Percentiles rank a stretch among this genome's conserved stretches.
phyloP scores from a whole-genome alignment of 2,329 filamentous ascomycete species.

The Elsinoe batatas region DNA sequence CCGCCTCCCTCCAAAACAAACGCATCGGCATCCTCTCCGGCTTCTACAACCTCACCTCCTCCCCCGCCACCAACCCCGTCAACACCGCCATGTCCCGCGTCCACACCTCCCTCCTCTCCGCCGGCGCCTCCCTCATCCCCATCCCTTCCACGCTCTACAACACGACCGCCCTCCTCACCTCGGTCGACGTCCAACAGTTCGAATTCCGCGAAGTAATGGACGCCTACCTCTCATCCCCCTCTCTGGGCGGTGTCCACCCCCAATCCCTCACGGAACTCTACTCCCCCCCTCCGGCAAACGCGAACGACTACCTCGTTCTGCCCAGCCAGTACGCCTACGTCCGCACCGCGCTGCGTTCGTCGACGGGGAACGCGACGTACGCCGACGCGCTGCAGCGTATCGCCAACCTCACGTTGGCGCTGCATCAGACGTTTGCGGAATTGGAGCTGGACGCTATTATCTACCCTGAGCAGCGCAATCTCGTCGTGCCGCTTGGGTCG shows the following conservation, averaged over 20 bases:
- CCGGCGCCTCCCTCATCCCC: constrained; percentile 43
- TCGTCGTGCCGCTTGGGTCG: constrained; percentile 50
- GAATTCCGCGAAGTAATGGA: constrained; percentile 50
- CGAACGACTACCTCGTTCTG: constrained; percentile 48
- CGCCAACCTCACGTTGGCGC: constrained; percentile 40
- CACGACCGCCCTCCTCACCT: constrained; percentile 37
- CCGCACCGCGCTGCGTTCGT: constrained; percentile 41
- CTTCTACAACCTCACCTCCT: constrained; percentile 47
- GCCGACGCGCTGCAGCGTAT: constrained; percentile 39
- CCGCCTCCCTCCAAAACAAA: constrained; percentile 29
- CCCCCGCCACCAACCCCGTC: constrained; percentile 47
- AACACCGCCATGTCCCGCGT: constrained; percentile 43
- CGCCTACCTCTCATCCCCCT: constrained; percentile 42
- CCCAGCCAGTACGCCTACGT: constrained; percentile 49
- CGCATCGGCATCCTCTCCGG: constrained; percentile 44
- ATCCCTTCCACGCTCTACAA: constrained; percentile 44
- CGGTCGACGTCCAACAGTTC: constrained; percentile 50
- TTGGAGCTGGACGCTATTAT: constrained; percentile 48
- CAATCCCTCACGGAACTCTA: constrained; percentile 42
- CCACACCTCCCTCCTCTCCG: constrained; percentile 35
- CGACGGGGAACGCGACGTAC: constrained; percentile 44
- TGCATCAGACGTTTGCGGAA: constrained; percentile 42
- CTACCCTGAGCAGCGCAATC: constrained; percentile 56
- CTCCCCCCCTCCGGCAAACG: constrained; percentile 22
- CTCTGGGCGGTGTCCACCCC: constrained; percentile 36